phyloP scores from a whole-genome alignment of 208 protist species.

The Acanthamoeba royreba region DNA sequence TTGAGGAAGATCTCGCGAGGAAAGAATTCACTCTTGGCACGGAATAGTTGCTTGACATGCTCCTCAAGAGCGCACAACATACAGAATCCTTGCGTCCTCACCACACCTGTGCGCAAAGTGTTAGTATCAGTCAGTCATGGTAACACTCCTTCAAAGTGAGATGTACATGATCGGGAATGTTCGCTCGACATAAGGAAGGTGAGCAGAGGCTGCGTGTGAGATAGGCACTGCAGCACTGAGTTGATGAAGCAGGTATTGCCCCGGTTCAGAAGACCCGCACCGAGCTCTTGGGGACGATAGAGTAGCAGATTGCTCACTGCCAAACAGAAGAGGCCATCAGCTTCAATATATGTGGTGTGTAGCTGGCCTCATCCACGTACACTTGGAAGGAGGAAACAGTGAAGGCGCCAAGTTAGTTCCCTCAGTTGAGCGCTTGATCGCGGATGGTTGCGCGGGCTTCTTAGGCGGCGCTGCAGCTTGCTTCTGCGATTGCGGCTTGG shows the following conservation, averaged over 20 bases:
- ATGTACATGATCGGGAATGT: background rate
- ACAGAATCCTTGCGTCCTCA: background rate
- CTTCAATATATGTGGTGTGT: no score
- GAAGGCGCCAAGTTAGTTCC: background rate
- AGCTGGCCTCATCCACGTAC: no score
- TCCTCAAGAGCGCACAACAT: background rate
- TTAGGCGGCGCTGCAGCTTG: no score
- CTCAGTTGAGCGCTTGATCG: background rate
- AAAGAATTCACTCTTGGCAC: constrained; percentile 16
- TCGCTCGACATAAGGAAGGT: background rate
- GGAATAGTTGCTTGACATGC: background rate
- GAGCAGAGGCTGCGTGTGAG: background rate
- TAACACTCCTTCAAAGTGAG: no score
- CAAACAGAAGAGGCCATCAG: background rate
- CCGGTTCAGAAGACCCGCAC: constrained; percentile 6
- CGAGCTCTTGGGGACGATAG: background rate
- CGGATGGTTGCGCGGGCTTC: background rate
- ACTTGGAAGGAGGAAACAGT: background rate
- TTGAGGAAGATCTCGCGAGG: constrained; percentile 18
- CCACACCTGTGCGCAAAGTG: background rate
- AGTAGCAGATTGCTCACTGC: background rate
- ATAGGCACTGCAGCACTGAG: constrained; percentile 54
- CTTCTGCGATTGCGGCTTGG: no score
- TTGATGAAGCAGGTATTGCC: constrained; percentile 60
- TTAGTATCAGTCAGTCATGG: no score